Base-by-base conservation (phyloP, 106 monocot genomes). In the Dendrobium chrysotoxum region DNA sequence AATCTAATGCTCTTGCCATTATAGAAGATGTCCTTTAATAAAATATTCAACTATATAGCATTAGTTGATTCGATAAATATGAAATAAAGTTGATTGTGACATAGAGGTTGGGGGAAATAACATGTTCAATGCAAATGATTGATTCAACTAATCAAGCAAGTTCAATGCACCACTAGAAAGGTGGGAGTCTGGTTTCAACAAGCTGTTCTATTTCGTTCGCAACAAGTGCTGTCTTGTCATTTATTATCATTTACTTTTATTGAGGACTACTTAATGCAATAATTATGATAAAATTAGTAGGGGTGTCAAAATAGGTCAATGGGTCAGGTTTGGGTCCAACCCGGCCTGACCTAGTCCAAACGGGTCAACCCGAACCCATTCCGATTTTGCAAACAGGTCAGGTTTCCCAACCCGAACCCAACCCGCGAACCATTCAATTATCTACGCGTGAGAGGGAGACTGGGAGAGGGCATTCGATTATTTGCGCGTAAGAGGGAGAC, bases 1-100 rank as follows among this genome's bases (percentile, higher is more conserved):
- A 50, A 50, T 50, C 50, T 50, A 50, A 50, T 50, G 50, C 50
- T 64, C 21, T 64, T 64, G n/a, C 25, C 64, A 64, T 64, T 64
- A 64, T 23, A 4, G 64, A 64, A 64, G 10, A 25, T 64, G 64
- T 6, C 5, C 3, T 64, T 61, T 61, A 61, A n/a, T 61, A 20
- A 23, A 61, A 7, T 64, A 8, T 64, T 25, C 64, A 23, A 57
- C 16, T 57, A 25, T 64, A 7, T 7, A 64, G 23, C 10, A 64
- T 23, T 64, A 23, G 21, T 64, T 64, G 64, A 10, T 23, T 25
- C 64, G 25, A 25, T 25, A 64, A 64, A 25, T 64, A 64, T 64
- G 64, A 25, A 64, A 25, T 64, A 64, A 64, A 64, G 64, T 64
- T 64, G 64, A 64, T 64, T 64, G 64, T 23, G 64, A 64, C 64